Base-by-base conservation (phyloP, 2,329 filamentous ascomycete genomes). In the Xylariaceae sp. region DNA sequence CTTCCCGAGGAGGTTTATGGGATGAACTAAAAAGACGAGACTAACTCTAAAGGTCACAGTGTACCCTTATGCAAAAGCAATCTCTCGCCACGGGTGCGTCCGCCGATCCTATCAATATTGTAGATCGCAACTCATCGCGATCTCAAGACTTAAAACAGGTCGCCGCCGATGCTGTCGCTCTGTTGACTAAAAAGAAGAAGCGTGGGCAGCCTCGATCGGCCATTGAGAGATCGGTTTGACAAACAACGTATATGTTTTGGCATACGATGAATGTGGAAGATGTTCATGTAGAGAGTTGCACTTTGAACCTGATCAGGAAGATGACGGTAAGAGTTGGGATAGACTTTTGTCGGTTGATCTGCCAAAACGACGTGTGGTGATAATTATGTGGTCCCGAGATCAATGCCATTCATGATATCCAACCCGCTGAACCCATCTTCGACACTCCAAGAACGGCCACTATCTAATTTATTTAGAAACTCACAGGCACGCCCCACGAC, bases 401-500 rank as follows among this genome's bases (percentile, higher is more conserved):
- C 60, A 51, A 63, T 1, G 3, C 47, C 55, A 29, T 62, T 60
- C 8, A 50, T 48, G 6, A 77, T 63, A 55, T 92, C 87, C 51
- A 96, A 69, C 0, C 86, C 88, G 59, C 79, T 78, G 65, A 95
- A 95, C 0, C 91, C 91, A 47, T 96, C 91, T 69, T 96, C 91
- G 0, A 96, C 88, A 0, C 79, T 74, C 92, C 92, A 96, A 54
- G 83, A 83, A 64, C 83, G 78, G 1, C 78, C 80, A 54, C 73
- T 74, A 37, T 80, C 76, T 19, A 74, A 73, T 27, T 77, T 74
- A 59, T 85, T 80, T 55, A 97, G 71, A 4, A 90, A 89, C 65
- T 89, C 86, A 64, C 94, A 99, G 3, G 90, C 88, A 45, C 80
- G 76, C 0, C 94, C 94, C 0, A 96, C 85, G 0, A 97, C 89